phyloP scores from a whole-genome alignment of 1,284 basidiomycete species.

The Mycosarcoma maydis region DNA sequence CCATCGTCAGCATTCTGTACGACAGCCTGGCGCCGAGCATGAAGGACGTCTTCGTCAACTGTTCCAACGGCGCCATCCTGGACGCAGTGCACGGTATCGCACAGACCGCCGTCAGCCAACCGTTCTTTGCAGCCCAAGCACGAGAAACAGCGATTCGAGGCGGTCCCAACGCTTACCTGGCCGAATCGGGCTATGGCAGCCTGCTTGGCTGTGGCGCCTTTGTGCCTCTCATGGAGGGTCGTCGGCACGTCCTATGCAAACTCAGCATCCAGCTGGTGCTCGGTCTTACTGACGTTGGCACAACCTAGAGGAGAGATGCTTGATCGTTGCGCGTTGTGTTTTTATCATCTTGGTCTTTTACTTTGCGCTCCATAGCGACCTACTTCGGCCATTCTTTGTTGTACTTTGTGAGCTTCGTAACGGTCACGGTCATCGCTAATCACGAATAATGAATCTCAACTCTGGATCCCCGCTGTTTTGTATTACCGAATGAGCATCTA shows the following conservation, averaged over 20 bases:
- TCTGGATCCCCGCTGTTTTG: too few relatives aligned
- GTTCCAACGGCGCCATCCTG: constrained; percentile 55
- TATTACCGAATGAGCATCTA: too few relatives aligned
- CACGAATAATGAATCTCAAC: not conserved
- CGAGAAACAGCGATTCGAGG: constrained; percentile 60
- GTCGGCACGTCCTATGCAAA: constrained; percentile 51
- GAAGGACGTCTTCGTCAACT: constrained; percentile 59
- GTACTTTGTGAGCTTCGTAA: not conserved
- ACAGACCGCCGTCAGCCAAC: constrained; percentile 56
- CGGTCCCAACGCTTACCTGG: constrained; percentile 55
- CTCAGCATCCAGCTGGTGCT: constrained; percentile 54
- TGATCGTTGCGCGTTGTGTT: too few relatives aligned
- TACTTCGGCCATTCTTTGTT: not conserved
- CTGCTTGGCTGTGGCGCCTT: constrained; percentile 61
- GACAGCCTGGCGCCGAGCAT: constrained; percentile 57
- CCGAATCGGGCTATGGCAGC: constrained; percentile 58
- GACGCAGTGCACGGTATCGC: constrained; percentile 61
- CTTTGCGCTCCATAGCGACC: not conserved
- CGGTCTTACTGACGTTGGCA: constrained; percentile 56
- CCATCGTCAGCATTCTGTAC: constrained; percentile 63
- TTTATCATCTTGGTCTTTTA: not conserved
- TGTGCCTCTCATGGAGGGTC: constrained; percentile 43
- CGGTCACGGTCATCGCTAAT: constrained; percentile 8
- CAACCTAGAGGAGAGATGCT: constrained; percentile 20
- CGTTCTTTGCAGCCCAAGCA: constrained; percentile 62